phyloP scores from a whole-genome alignment of 805 yeast species.

The Suhomyces sp. region DNA sequence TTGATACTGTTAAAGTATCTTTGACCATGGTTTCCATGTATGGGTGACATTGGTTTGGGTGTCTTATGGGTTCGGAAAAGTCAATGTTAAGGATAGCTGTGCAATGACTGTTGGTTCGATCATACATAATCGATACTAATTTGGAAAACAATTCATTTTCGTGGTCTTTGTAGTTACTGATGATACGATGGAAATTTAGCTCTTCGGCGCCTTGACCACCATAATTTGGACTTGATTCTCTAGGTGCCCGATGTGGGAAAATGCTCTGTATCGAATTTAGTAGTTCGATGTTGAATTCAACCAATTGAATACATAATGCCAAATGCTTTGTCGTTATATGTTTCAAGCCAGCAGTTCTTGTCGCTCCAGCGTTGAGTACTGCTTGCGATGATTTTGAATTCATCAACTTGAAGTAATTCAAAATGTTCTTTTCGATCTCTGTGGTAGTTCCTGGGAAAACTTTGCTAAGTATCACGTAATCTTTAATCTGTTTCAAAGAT shows the following conservation, averaged over 20 bases:
- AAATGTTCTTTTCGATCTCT: constrained; percentile 43
- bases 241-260: constrained; percentile 7
- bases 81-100: constrained; percentile 45
- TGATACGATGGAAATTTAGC: constrained; percentile 28
- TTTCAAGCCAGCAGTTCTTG: constrained; percentile 67
- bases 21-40: constrained; percentile 68
- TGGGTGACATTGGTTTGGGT: constrained; percentile 50
- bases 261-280: constrained; percentile 28
- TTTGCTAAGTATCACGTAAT: constrained; percentile 54
- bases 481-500: constrained; percentile 37
- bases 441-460: constrained; percentile 50
- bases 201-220: constrained; percentile 30
- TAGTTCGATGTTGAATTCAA: constrained; percentile 46
- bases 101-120: constrained; percentile 55
- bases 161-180: constrained; percentile 53
- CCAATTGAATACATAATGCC: constrained; percentile 65
- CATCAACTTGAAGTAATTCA: constrained; percentile 44
- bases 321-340: constrained; percentile 74
- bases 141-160: constrained; percentile 62
- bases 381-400: constrained; percentile 58
- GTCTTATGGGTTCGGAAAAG: constrained; percentile 46
- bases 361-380: constrained; percentile 74
- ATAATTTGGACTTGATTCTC: constrained; percentile 1
- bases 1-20: constrained; percentile 63
- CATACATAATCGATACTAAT: constrained; percentile 69